Conservation (phyloP, 176 grass and related monocot species). For the Lolium rigidum region DNA sequence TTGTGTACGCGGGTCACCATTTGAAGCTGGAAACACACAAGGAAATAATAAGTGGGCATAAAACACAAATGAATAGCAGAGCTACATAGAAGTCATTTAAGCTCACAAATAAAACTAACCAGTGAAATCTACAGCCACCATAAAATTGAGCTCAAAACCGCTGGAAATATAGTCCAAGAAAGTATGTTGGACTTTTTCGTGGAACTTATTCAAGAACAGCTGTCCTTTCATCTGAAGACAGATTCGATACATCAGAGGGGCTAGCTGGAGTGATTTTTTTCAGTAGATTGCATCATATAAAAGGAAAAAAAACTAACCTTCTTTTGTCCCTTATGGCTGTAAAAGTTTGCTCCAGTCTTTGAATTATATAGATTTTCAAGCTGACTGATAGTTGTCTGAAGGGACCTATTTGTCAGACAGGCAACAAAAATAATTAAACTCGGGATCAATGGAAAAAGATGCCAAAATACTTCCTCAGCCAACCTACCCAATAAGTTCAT, state of each 20-base stretch:
- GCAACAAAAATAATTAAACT: constrained; percentile 39
- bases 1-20: constrained; percentile 78
- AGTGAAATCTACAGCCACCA: constrained; percentile 97
- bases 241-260: constrained; percentile 20
- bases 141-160: constrained; percentile 97
- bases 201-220: constrained; percentile 77
- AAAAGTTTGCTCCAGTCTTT: constrained; percentile 74
- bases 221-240: constrained; percentile 81
- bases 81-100: constrained; percentile 18
- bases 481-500: constrained; percentile 80
- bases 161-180: constrained; percentile 98
- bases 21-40: constrained; percentile 67
- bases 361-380: constrained; percentile 72
- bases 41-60: not conserved
- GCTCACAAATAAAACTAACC: constrained; percentile 50
- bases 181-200: constrained; percentile 86
- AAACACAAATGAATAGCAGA: constrained; percentile 17
- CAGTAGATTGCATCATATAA: not conserved
- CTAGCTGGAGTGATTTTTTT: constrained; percentile 10
- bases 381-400: constrained; percentile 72
- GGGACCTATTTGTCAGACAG: constrained; percentile 59
- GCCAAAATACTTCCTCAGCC: constrained; percentile 17
- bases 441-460: constrained; percentile 27
- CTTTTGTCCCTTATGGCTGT: constrained; percentile 55
- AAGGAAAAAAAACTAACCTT: constrained; percentile 51